A percentile compares a stretch with the other conserved stretches of the same genome.
phyloP scores from a whole-genome alignment of 2,329 filamentous ascomycete species.

The Penicillium sp. region DNA sequence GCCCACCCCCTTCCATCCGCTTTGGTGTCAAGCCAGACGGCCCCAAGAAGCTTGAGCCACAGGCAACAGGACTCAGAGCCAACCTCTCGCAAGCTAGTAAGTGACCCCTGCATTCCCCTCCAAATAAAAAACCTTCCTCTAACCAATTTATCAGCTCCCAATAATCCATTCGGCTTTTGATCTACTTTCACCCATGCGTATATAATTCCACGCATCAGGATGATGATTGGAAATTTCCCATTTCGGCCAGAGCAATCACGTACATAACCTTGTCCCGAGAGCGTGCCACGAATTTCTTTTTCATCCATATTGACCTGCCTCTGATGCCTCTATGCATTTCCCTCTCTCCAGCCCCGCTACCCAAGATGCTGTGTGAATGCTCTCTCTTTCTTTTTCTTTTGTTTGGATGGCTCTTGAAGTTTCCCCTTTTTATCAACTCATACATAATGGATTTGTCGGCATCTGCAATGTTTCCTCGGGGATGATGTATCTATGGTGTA shows the following conservation, averaged over 20 bases:
- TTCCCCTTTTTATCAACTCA: conserved; percentile 2
- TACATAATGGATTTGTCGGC: conserved; percentile 7
- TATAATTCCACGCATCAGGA: conserved; percentile 27
- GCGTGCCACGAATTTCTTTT: conserved; percentile 11
- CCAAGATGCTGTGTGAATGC: conserved; percentile 15
- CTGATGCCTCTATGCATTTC: conserved; percentile 10
- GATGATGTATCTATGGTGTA: background rate
- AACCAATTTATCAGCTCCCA: conserved; percentile 55
- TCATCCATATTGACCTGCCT: conserved; percentile 9
- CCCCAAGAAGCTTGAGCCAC: conserved; percentile 75
- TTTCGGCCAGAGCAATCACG: conserved; percentile 15
- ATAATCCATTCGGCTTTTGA: conserved; percentile 72
- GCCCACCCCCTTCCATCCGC: conserved; percentile 81
- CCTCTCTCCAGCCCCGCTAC: conserved; percentile 10
- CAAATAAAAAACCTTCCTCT: conserved; percentile 7
- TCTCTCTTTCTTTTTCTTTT: conserved; percentile 7
- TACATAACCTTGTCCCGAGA: conserved; percentile 25
- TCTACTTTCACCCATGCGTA: conserved; percentile 20
- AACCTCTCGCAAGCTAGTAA: conserved; percentile 95
- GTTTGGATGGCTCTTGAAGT: conserved; percentile 8
- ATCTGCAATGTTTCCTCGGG: background rate
- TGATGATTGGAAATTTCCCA: conserved; percentile 9
- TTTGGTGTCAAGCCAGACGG: conserved; percentile 76
- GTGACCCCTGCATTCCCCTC: conserved; percentile 50
- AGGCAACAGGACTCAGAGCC: conserved; percentile 85